These are phyloP conservation scores for Neonectria coccinea DNA, from an alignment of 2,329 filamentous ascomycete species.

Conservation along the genomic window DNA sequence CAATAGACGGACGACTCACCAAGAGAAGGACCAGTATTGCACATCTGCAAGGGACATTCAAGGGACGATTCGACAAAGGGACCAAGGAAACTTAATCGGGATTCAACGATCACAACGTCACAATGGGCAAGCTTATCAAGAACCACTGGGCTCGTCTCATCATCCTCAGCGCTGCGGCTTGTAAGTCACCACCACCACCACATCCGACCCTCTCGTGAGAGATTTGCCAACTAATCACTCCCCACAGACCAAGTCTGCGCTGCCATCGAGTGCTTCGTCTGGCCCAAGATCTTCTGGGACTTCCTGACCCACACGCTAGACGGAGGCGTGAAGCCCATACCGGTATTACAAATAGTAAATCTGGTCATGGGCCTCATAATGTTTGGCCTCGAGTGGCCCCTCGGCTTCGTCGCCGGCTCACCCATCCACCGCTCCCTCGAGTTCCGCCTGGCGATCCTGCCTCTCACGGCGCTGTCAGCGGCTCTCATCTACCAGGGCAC, in stretches of 20 bases:
- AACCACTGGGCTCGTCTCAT: constrained; percentile 99
- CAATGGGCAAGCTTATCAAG: constrained; percentile 98
- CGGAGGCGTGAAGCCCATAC: constrained; percentile 85
- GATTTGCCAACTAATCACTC: constrained; percentile 42
- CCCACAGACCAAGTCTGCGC: constrained; percentile 85
- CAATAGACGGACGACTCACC: constrained; percentile 2
- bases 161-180: constrained; percentile 83
- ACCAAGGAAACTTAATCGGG: constrained; percentile 30
- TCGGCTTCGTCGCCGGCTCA: constrained; percentile 80
- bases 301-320: constrained; percentile 93
- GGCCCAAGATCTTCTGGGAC: constrained; percentile 99
- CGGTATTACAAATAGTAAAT: constrained; percentile 90
- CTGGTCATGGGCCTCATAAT: constrained; percentile 82
- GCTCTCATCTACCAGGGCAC: constrained; percentile 91
- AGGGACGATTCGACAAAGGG: constrained; percentile 15
- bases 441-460: constrained; percentile 83
- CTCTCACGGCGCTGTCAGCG: constrained; percentile 79
- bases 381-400: constrained; percentile 91
- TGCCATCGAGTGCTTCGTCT: constrained; percentile 90
- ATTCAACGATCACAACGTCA: constrained; percentile 41
- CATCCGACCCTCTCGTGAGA: not conserved
- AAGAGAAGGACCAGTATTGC: constrained; percentile 10
- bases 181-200: constrained; percentile 59
- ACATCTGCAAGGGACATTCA: constrained; percentile 16
- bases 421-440: constrained; percentile 88